phyloP scores from a whole-genome alignment of 169 alveolate species.

The Plasmodium fragile region DNA sequence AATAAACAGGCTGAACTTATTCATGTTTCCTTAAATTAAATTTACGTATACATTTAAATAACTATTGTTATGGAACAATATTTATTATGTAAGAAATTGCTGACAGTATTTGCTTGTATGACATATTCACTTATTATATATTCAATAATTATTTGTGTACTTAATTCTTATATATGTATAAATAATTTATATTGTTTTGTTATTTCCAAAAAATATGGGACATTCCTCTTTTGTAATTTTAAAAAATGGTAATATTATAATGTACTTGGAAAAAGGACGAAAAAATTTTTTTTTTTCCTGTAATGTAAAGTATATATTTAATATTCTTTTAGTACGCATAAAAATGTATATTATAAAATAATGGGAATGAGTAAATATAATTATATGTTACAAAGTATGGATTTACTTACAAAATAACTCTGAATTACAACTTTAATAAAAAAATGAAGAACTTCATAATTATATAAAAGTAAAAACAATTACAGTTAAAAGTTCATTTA shows the following conservation, averaged over 20 bases:
- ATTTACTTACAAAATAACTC: too few relatives aligned
- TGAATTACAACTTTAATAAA: background rate
- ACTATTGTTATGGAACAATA: background rate
- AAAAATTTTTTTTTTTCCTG: too few relatives aligned
- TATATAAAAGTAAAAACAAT: background rate
- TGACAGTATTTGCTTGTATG: background rate
- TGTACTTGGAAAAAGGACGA: background rate
- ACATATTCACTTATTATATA: background rate
- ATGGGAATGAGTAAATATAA: background rate
- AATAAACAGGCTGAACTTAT: background rate
- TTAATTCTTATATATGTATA: too few relatives aligned
- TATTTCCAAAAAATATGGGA: background rate
- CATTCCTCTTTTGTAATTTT: background rate
- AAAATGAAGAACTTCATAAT: background rate
- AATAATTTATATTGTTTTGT: too few relatives aligned
- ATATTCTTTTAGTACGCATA: background rate
- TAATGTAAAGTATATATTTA: background rate
- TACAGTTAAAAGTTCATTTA: too few relatives aligned
- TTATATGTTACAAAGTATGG: too few relatives aligned
- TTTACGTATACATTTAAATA: background rate
- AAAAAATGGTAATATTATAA: background rate
- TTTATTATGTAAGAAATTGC: background rate
- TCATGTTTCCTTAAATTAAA: constrained; percentile 1
- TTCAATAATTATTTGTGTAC: background rate
- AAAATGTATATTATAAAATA: background rate